Evolutionary conservation across 1,139 yeast species (phyloP).

Genomic region (Candida sanyaensis): DNA sequence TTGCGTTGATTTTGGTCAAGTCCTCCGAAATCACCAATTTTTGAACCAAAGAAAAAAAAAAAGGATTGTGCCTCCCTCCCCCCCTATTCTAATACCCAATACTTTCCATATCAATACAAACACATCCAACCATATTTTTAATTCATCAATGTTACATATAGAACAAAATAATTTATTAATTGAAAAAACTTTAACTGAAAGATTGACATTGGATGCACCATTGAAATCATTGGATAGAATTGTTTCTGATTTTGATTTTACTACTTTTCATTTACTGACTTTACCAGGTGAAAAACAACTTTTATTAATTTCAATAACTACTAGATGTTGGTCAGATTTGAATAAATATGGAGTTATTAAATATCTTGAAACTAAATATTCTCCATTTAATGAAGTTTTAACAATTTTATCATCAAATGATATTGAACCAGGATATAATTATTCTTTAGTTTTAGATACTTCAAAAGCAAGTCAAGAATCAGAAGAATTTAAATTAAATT

Average conservation of each 20-base stretch:
- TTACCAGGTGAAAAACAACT: constrained; percentile 63
- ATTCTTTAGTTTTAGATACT: constrained; percentile 71
- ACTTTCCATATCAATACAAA: not conserved
- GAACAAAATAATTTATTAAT: constrained; percentile 47
- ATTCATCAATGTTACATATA: constrained; percentile 39
- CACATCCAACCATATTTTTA: not conserved
- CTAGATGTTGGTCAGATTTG: constrained; percentile 79
- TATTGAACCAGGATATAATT: constrained; percentile 80
- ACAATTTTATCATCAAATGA: constrained; percentile 25
- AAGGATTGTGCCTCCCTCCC: not conserved
- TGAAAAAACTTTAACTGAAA: constrained; percentile 43
- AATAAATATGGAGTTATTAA: constrained; percentile 62
- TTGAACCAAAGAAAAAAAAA: too few species aligned
- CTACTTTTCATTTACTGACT: constrained; percentile 89
- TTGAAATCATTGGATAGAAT: constrained; percentile 77
- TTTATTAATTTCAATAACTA: constrained; percentile 67
- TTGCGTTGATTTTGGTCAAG: too few species aligned
- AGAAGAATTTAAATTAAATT: constrained; percentile 48
- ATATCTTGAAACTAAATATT: constrained; percentile 42
- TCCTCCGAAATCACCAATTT: constrained; percentile 1
- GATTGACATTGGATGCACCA: constrained; percentile 34
- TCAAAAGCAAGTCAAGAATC: constrained; percentile 36
- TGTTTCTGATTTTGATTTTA: constrained; percentile 93
- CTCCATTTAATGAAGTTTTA: constrained; percentile 30
- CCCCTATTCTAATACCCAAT: not conserved